Conservation (phyloP, 2,329 filamentous ascomycete genomes). For the Lachnellula hyalina region DNA sequence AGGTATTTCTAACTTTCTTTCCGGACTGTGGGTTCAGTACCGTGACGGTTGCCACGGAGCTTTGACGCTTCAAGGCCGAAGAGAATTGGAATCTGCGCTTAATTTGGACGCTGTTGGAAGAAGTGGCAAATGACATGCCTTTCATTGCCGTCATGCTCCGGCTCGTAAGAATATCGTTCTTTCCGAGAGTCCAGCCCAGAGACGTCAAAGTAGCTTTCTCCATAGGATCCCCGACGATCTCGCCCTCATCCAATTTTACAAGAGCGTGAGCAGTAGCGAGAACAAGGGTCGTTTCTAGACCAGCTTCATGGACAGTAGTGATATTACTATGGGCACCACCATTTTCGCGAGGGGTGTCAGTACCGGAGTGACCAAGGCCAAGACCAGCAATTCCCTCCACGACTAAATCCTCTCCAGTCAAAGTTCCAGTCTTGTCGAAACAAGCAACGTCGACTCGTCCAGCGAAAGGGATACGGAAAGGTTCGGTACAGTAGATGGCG, state of each 20-base stretch:
- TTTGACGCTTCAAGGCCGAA: constrained; percentile 91
- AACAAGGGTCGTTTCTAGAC: constrained; percentile 82
- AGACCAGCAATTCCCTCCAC: constrained; percentile 95
- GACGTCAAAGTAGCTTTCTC: constrained; percentile 90
- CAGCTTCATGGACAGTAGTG: constrained; percentile 62
- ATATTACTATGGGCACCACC: constrained; percentile 82
- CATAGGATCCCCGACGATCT: constrained; percentile 97
- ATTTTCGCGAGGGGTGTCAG: constrained; percentile 59
- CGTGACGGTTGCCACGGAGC: constrained; percentile 80
- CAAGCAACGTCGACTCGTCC: constrained; percentile 94
- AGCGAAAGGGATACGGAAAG: constrained; percentile 95
- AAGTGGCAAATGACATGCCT: constrained; percentile 40
- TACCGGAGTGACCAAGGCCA: constrained; percentile 62
- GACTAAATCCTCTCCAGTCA: constrained; percentile 93
- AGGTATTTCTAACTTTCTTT: constrained; percentile 75
- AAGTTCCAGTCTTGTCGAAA: constrained; percentile 96
- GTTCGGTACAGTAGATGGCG: constrained; percentile 98
- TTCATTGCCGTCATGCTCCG: constrained; percentile 49
- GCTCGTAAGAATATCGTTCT: constrained; percentile 75
- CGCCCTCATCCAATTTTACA: constrained; percentile 93
- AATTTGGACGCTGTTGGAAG: constrained; percentile 78
- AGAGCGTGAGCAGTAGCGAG: constrained; percentile 92
- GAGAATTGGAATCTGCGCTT: constrained; percentile 98
- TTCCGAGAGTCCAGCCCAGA: constrained; percentile 88
- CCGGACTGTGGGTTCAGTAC: constrained; percentile 66